Evolutionary conservation across 345 rosid species (phyloP).

Genomic region (Carallia brachiata): DNA sequence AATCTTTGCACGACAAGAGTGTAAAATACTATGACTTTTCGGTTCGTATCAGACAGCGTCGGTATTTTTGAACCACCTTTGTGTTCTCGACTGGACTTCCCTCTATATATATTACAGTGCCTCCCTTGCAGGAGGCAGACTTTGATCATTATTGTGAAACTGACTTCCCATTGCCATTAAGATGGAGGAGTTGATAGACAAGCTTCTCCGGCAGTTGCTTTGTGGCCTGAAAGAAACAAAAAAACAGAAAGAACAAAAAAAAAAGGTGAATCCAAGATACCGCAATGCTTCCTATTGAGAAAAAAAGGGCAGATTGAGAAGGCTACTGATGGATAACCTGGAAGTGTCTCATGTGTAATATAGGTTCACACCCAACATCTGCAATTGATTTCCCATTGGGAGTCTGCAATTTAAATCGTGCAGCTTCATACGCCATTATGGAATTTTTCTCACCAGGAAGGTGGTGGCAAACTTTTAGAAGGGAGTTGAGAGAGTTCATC

Average conservation of each 20-base stretch:
- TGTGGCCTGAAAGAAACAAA: conserved; percentile 48
- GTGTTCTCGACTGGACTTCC: background rate
- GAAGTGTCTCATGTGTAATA: conserved; percentile 96
- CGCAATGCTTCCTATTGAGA: background rate
- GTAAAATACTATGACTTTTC: too few species aligned
- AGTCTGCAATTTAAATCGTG: conserved; percentile 56
- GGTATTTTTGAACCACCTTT: too few species aligned
- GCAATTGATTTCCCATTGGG: conserved; percentile 88
- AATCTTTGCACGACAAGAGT: too few species aligned
- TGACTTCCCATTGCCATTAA: conserved; percentile 1
- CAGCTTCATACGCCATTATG: conserved; percentile 57
- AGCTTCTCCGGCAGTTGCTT: conserved; percentile 70
- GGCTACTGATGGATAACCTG: conserved; percentile 45
- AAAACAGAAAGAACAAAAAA: background rate
- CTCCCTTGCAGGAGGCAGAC: background rate
- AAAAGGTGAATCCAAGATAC: conserved; percentile 2
- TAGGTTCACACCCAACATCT: conserved; percentile 94
- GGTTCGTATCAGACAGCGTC: too few species aligned
- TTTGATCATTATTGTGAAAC: background rate
- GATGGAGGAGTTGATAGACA: conserved; percentile 46
- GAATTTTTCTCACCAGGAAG: conserved; percentile 56
- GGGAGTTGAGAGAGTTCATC: conserved; percentile 91
- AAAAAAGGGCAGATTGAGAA: background rate
- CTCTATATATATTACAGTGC: background rate
- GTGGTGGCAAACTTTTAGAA: conserved; percentile 65